Evolutionary conservation across 805 yeast genomes (phyloP), one percentile per base, ranked within the genome.

Genomic region (Schizosaccharomyces japonicus): DNA sequence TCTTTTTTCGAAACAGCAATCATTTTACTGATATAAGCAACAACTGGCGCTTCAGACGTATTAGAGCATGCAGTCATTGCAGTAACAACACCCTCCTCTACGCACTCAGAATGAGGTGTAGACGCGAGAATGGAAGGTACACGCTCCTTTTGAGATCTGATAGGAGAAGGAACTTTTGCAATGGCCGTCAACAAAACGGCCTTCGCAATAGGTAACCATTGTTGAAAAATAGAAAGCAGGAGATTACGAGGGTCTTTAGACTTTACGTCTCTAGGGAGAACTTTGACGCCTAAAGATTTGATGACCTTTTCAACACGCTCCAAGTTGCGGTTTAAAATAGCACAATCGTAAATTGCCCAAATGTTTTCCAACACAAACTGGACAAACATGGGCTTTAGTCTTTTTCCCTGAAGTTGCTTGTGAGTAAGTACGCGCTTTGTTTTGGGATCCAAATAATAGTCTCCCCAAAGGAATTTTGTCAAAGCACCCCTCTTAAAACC

Each of bases 401-500:
- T 62, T 48, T 77, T 67, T 1, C 80, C 74, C 55, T 75, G 78
- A 47, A 75, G 59, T 25, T 75, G 72, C 53, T 76, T 78, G 19
- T 56, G 56, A 13, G 76, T 75, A 13, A 83, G 65, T 30, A 90
- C 79, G 56, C 78, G 80, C 57, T 85, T 90, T 21, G 84, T 76
- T 60, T 85, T 87, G 57, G 93, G 80, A 59, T 90, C 96, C 56
- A 82, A 66, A 58, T 73, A 83, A 59, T 65, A 87, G 57, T 87
- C 95, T 33, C 98, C 98, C 96, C 96, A 90, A 3, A 90, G 66
- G n/a, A 84, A 83, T 56, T 80, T 80, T 50, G 78, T 77, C 42
- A 90, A 67, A 48, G 74, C 81, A 17, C 74, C 73, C 52, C 84
- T 75, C 52, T 81, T 80, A 53, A 87, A 78, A 0, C 94, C 95